Conservation (phyloP, 306 rosid species). For the Casuarina equisetifolia region DNA sequence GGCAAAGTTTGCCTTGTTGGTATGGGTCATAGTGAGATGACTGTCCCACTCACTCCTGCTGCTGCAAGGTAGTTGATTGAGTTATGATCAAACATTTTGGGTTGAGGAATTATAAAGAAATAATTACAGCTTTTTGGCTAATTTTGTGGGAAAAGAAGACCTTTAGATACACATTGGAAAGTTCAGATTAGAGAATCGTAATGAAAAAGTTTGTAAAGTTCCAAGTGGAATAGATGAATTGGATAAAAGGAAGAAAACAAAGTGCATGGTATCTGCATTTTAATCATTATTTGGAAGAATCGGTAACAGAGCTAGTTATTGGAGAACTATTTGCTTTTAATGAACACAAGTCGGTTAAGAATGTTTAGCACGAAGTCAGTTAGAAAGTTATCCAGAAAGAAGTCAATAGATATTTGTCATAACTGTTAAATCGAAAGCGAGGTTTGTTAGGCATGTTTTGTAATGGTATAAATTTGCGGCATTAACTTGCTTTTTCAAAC, state of each 20-base stretch:
- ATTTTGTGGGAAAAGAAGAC: background rate
- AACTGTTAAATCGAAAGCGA: background rate
- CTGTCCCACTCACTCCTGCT: slow-evolving; percentile 78
- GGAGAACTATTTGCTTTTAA: background rate
- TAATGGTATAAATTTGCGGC: background rate
- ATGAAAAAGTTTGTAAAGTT: background rate
- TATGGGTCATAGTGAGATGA: slow-evolving; percentile 80
- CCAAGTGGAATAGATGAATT: background rate
- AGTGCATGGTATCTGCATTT: background rate
- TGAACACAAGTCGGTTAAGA: background rate
- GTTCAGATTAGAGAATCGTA: background rate
- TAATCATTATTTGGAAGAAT: background rate
- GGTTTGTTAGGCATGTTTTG: background rate
- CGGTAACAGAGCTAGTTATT: background rate
- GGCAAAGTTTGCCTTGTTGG: slow-evolving; percentile 92
- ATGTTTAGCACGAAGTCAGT: background rate
- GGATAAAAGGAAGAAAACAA: background rate
- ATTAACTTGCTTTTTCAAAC: background rate
- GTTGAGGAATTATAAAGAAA: background rate
- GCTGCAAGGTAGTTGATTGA: slow-evolving; percentile 60
- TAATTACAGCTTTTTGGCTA: background rate
- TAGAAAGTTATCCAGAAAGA: too few relatives aligned
- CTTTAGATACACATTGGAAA: background rate
- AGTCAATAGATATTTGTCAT: background rate
- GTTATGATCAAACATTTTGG: background rate